These are phyloP conservation scores for Xerocomellus chrysenteron DNA, from an alignment of 768 basidiomycete genomes.

Conservation along the genomic window DNA sequence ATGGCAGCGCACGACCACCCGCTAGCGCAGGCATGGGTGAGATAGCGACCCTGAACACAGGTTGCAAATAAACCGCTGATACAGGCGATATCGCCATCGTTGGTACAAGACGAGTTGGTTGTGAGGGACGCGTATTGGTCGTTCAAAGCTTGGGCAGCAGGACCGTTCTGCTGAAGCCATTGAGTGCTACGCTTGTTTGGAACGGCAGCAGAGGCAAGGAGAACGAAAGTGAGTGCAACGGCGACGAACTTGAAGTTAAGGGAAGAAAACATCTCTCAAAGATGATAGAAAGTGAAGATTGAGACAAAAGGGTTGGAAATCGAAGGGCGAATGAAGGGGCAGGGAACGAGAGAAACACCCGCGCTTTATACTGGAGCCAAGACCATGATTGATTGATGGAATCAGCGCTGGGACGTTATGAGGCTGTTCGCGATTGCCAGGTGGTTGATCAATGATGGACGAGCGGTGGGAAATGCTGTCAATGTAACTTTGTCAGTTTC, in stretches of 20 bases:
- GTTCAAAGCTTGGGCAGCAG: conserved; percentile 25
- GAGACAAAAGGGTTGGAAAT: neutral
- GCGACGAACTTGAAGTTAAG: conserved; percentile 13
- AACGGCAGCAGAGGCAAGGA: conserved; percentile 22
- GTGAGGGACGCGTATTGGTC: conserved; percentile 19
- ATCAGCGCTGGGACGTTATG: neutral
- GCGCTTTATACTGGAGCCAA: conserved; percentile 5
- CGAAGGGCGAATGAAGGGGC: neutral
- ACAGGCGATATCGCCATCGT: conserved; percentile 18
- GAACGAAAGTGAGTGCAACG: conserved; percentile 11
- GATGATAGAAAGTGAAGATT: conserved; percentile 4
- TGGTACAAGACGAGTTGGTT: conserved; percentile 15
- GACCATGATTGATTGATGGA: neutral
- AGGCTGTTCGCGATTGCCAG: too few species aligned
- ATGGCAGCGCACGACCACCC: conserved; percentile 25
- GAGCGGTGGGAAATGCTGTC: too few species aligned
- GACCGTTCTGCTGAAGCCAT: conserved; percentile 27
- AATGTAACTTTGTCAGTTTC: too few species aligned
- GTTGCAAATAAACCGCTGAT: conserved; percentile 14
- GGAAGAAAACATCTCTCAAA: conserved; percentile 20
- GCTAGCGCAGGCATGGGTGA: conserved; percentile 7
- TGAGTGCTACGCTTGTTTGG: conserved; percentile 14
- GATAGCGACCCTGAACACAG: conserved; percentile 13
- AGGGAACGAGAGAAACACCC: neutral
- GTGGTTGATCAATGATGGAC: too few species aligned